phyloP scores from a whole-genome alignment of 805 yeast species.

The Ogataea kodamae region DNA sequence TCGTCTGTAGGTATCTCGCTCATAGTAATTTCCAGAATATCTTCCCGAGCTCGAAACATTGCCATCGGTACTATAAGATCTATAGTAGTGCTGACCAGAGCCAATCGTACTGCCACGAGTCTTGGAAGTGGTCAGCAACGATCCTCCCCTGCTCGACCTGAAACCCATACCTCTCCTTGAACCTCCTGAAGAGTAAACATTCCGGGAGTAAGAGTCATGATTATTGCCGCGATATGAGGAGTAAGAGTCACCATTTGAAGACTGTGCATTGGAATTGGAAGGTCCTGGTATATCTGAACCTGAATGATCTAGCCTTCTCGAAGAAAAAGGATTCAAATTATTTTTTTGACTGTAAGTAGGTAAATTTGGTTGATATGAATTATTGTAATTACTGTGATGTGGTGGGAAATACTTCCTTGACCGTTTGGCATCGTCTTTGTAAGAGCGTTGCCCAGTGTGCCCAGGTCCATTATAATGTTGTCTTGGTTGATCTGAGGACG shows the following conservation, averaged over 20 bases:
- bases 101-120: slow-evolving; percentile 6
- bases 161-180: slow-evolving; percentile 18
- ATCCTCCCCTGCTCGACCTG: slow-evolving; percentile 20
- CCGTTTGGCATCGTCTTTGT: slow-evolving; percentile 27
- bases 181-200: slow-evolving; percentile 12
- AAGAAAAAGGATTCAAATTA: slow-evolving; percentile 30
- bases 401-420: slow-evolving; percentile 22
- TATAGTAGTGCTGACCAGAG: slow-evolving; percentile 13
- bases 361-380: slow-evolving; percentile 13
- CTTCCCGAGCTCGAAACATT: slow-evolving; percentile 10
- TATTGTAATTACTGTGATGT: slow-evolving; percentile 14
- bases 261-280: slow-evolving; percentile 4
- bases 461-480: slow-evolving; percentile 13
- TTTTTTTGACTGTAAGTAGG: slow-evolving; percentile 23
- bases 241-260: slow-evolving; percentile 9
- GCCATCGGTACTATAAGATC: slow-evolving; percentile 20
- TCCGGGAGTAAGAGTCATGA: slow-evolving; percentile 16
- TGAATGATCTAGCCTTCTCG: slow-evolving; percentile 25
- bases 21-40: slow-evolving; percentile 16
- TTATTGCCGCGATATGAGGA: slow-evolving; percentile 15
- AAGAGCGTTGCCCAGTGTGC: slow-evolving; percentile 18
- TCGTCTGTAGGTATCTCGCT: slow-evolving; percentile 20
- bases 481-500: slow-evolving; percentile 23
- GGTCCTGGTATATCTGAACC: slow-evolving; percentile 11
- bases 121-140: slow-evolving; percentile 4